Evolutionary conservation across 257 asterid genomes (phyloP), one percentile per base, ranked within the genome.

Genomic region (Solanum medicagineum): DNA sequence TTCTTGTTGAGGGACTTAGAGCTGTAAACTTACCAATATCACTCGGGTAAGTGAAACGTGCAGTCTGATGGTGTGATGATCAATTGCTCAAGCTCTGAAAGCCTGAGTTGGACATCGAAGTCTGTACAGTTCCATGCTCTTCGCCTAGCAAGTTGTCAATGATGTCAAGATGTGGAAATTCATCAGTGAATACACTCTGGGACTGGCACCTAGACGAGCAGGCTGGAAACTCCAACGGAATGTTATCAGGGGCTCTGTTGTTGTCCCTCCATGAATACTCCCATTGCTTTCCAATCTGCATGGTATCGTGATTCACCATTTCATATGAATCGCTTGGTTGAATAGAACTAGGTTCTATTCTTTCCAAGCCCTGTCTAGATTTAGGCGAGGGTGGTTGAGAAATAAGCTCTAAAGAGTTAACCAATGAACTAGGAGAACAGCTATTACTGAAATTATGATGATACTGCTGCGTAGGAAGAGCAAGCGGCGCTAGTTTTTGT

Each of bases 101-200:
- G 88, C 91, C 85, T 9, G 90, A 80, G 77, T 83, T 90, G n/a
- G 85, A 69, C n/a, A 85, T 59, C 70, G 89, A 83, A 9, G 83
- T 80, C 79, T 54, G 87, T 80, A 94, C 92, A 2, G 71, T 83
- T 29, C 92, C 96, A 53, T 91, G 90, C 77, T 93, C 98, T 15
- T 95, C 98, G 15, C 91, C 93, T 17, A 94, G 95, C 90, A 95
- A 89, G 85, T 93, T 97, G 20, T 95, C 93, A 87, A 95, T 95
- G 85, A 95, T 94, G 88, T 90, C 96, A 26, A 94, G 88, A 84
- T 88, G 92, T 24, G 92, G 92, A 68, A 90, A 90, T 81, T 88
- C 92, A 62, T 93, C 93, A 0, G 85, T 86, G 19, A 87, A 20
- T 8, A 42, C 47, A 42, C 79, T 83, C 19, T 89, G 89, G 86